A percentile compares a stretch with the other conserved stretches of the same genome.
phyloP scores from a whole-genome alignment of 225 moss, liverwort and hornwort species.

The Rhytidiadelphus loreus region DNA sequence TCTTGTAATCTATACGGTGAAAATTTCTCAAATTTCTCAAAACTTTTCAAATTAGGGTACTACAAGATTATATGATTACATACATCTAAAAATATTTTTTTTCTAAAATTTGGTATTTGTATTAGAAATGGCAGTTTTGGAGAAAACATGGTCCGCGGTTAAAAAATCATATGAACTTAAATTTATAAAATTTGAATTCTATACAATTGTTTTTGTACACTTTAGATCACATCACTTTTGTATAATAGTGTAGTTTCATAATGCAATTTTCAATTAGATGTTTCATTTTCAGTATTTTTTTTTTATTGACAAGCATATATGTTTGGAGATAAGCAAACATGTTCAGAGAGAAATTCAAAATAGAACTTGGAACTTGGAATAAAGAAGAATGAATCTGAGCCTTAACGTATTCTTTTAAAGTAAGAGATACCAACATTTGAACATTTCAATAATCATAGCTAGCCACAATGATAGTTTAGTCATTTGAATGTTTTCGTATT shows the following conservation, averaged over 20 bases:
- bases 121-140: too few species aligned
- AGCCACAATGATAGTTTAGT: neutral
- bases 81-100: too few species aligned
- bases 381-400: neutral
- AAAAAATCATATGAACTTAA: neutral
- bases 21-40: too few species aligned
- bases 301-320: neutral
- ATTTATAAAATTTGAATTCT: neutral
- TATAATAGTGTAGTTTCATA: fast-evolving
- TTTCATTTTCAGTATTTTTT: neutral
- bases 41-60: too few species aligned
- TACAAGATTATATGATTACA: too few species aligned
- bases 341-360: neutral
- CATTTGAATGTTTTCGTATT: neutral
- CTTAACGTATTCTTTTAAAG: neutral
- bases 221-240: neutral
- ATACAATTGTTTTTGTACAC: neutral
- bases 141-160: too few species aligned
- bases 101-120: too few species aligned
- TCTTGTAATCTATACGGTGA: too few species aligned
- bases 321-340: neutral
- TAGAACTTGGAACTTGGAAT: too few species aligned
- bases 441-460: neutral
- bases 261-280: neutral
- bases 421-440: neutral